Base-by-base conservation (phyloP, 192 early-diverging fungal genomes). In the Backusella westeae region DNA sequence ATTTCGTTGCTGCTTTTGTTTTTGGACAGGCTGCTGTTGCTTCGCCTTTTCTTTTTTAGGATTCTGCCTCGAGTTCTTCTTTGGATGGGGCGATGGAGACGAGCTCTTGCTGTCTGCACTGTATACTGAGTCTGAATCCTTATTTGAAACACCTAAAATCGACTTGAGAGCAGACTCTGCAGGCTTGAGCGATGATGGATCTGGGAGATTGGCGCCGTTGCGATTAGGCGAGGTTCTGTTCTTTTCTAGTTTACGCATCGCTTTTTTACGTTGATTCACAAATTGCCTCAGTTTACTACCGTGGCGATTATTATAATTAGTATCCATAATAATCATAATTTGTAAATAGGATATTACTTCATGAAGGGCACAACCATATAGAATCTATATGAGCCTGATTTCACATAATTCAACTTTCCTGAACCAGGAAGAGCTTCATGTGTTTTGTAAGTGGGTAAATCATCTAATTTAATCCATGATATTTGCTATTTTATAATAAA, bases 341-440 rank as follows among this genome's bases (percentile, higher is more conserved):
- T 7, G 4, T 34, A 65, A 23, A 29, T n/a, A 34, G 23, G 6
- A 53, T 67, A 69, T 66, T 83, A 87, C 86, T 81, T 88, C 65
- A 92, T 84, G 84, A 94, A 94, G 14, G 92, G 92, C 29, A 87
- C 90, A 67, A 94, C 89, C 86, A 92, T 82, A 67, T 92, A 94
- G 77, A 89, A 94, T 34, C 89, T 84, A 75, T 80, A 75, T 1
- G 59, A 66, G 9, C 79, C 63, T 34, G 56, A 53, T 35, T 46
- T 38, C 5, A 52, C 67, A 38, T 78, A 66, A 23, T 36, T 76
- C 10, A 70, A 35, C 15, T 65, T 52, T 34, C 69, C 75, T 56
- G 78, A 82, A 14, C 66, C 23, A 34, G 41, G 44, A 12, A 42
- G 26, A 39, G 49, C 69, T 41, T 76, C 76, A 35, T 84, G 68